A percentile compares a stretch with the other conserved stretches of the same genome.
These are phyloP conservation scores for Ustilago nuda DNA, from an alignment of 1,284 basidiomycete genomes.

Conservation along the genomic window DNA sequence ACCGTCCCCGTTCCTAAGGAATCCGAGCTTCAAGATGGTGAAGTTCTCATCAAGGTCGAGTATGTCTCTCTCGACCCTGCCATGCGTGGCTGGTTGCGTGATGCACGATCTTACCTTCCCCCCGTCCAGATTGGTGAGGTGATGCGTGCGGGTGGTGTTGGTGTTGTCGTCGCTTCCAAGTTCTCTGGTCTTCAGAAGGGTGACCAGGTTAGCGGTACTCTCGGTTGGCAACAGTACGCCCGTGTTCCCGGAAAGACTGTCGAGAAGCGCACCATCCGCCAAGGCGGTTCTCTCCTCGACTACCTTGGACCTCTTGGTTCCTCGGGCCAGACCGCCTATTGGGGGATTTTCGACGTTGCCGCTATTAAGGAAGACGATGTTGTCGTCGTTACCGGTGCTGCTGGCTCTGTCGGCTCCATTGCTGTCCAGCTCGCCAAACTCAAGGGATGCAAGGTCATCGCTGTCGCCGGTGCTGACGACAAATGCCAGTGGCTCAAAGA, in stretches of 20 bases:
- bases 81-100: constrained; percentile 84
- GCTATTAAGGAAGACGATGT: constrained; percentile 55
- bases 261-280: constrained; percentile 40
- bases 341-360: constrained; percentile 57
- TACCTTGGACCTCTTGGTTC: constrained; percentile 68
- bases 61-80: constrained; percentile 67
- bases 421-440: constrained; percentile 74
- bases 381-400: constrained; percentile 62
- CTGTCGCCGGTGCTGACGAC: constrained; percentile 80
- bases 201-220: constrained; percentile 52
- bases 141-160: constrained; percentile 80
- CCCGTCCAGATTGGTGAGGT: constrained; percentile 83
- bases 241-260: constrained; percentile 39
- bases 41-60: constrained; percentile 65
- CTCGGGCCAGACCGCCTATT: constrained; percentile 69
- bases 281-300: constrained; percentile 52
- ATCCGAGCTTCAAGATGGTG: constrained; percentile 54
- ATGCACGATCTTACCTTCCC: constrained; percentile 72
- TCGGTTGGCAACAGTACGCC: constrained; percentile 59
- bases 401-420: constrained; percentile 66
- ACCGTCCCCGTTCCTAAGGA: constrained; percentile 37
- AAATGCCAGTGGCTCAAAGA: constrained; percentile 85
- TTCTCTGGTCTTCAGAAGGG: constrained; percentile 59
- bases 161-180: constrained; percentile 74
- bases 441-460: constrained; percentile 78